These are phyloP conservation scores for Lunularia cruciata DNA, from an alignment of 225 moss, liverwort and hornwort species.

Conservation along the genomic window DNA sequence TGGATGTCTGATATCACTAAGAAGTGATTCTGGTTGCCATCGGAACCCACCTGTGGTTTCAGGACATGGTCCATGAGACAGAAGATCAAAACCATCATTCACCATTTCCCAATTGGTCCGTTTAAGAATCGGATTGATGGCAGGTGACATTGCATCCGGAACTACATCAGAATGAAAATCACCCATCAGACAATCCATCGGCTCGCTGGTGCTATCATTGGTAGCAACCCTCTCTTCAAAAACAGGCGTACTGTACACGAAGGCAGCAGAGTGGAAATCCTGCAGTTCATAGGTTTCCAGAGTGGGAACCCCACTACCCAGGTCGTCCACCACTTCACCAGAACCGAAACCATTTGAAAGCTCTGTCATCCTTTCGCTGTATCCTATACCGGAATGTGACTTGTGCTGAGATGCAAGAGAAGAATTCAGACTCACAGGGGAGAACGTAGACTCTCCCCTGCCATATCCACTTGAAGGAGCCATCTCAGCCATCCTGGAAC, in stretches of 20 bases:
- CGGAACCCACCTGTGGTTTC: neutral
- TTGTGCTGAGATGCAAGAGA: neutral
- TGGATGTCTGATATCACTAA: slow-evolving; percentile 1
- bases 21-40: slow-evolving; percentile 10
- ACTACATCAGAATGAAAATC: slow-evolving; percentile 10
- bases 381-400: neutral
- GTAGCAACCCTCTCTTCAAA: slow-evolving; percentile 15
- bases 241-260: neutral
- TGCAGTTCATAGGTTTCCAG: slow-evolving; percentile 7
- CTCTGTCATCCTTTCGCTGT: slow-evolving; percentile 1
- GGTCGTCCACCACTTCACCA: neutral
- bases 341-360: neutral
- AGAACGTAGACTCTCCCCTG: neutral
- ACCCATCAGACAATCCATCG: slow-evolving; percentile 24
- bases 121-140: neutral
- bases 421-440: neutral
- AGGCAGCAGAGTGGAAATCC: slow-evolving; percentile 8
- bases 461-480: neutral
- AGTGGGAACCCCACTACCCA: neutral
- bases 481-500: neutral
- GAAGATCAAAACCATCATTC: slow-evolving; percentile 21
- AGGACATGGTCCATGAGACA: slow-evolving; percentile 6
- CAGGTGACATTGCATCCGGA: slow-evolving; percentile 27
- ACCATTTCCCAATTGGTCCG: slow-evolving; percentile 6
- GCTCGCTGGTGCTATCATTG: slow-evolving; percentile 22